These are phyloP conservation scores for Salix dunnii DNA, from an alignment of 345 rosid species.

Conservation along the genomic window DNA sequence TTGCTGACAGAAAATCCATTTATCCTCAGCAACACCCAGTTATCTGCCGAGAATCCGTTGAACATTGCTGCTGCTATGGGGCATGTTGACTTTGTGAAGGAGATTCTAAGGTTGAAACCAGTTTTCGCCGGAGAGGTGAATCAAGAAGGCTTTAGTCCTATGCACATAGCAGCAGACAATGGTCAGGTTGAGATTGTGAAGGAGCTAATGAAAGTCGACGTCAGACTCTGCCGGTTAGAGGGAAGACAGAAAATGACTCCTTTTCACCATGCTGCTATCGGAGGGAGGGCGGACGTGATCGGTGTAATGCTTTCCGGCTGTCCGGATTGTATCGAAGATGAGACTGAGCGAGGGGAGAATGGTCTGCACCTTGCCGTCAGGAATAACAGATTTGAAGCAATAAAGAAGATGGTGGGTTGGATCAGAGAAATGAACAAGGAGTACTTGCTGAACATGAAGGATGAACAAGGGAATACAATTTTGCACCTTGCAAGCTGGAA, in stretches of 20 bases:
- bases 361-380: slow-evolving; percentile 11
- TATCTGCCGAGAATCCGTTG: slow-evolving; percentile 24
- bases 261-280: slow-evolving; percentile 10
- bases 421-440: not conserved
- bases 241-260: slow-evolving; percentile 11
- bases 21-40: slow-evolving; percentile 5
- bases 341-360: slow-evolving; percentile 6
- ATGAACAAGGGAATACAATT: slow-evolving; percentile 13
- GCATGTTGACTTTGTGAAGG: slow-evolving; percentile 7
- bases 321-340: slow-evolving; percentile 6
- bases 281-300: slow-evolving; percentile 9
- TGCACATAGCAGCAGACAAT: slow-evolving; percentile 15
- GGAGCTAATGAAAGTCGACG: slow-evolving; percentile 10
- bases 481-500: slow-evolving; percentile 14
- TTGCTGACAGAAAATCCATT: slow-evolving; percentile 25
- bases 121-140: not conserved
- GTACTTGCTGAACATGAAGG: slow-evolving; percentile 1
- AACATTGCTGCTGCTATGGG: slow-evolving; percentile 20
- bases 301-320: not conserved
- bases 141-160: slow-evolving; percentile 8
- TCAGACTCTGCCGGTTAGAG: slow-evolving; percentile 2
- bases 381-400: slow-evolving; percentile 12
- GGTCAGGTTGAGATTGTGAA: slow-evolving; percentile 12
- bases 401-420: not conserved
- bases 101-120: slow-evolving; percentile 8